These are phyloP conservation scores for Acacia concinna DNA, from an alignment of 331 rosid genomes.

Conservation along the genomic window DNA sequence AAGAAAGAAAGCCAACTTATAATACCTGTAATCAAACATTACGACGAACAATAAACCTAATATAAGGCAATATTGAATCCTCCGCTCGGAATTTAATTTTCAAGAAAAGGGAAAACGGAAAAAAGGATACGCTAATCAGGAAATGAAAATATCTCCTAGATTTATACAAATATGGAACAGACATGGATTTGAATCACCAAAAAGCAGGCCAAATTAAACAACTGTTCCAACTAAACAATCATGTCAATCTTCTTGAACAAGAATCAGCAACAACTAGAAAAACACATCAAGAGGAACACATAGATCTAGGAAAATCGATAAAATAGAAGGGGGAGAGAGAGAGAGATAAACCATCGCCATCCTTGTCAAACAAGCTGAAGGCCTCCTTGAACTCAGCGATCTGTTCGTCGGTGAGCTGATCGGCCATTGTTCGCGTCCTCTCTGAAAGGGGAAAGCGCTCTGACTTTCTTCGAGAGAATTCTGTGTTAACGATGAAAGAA, in stretches of 20 bases:
- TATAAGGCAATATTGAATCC: background rate
- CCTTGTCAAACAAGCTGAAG: slow-evolving; percentile 85
- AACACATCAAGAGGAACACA: background rate
- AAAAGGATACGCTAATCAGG: background rate
- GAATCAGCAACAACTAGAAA: background rate
- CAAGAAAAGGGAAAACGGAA: background rate
- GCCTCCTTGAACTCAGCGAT: slow-evolving; percentile 96
- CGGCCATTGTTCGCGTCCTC: slow-evolving; percentile 57
- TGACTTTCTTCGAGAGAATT: slow-evolving; percentile 12
- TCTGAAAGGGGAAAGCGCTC: slow-evolving; percentile 1
- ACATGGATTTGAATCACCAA: background rate
- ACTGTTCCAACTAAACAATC: background rate
- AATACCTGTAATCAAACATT: background rate
- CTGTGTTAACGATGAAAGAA: background rate
- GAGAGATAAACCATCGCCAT: slow-evolving; percentile 69
- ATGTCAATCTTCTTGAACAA: background rate
- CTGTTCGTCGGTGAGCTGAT: slow-evolving; percentile 88
- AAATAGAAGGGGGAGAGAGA: background rate
- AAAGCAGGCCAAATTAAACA: background rate
- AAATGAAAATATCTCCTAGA: background rate
- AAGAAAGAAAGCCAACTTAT: background rate
- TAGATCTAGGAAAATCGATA: slow-evolving; percentile 15
- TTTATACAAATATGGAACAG: background rate
- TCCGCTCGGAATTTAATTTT: background rate
- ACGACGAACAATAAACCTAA: background rate